Evolutionary conservation across 495 filamentous ascomycete genomes (phyloP), one percentile per base, ranked within the genome.

Genomic region (Podospora comata): DNA sequence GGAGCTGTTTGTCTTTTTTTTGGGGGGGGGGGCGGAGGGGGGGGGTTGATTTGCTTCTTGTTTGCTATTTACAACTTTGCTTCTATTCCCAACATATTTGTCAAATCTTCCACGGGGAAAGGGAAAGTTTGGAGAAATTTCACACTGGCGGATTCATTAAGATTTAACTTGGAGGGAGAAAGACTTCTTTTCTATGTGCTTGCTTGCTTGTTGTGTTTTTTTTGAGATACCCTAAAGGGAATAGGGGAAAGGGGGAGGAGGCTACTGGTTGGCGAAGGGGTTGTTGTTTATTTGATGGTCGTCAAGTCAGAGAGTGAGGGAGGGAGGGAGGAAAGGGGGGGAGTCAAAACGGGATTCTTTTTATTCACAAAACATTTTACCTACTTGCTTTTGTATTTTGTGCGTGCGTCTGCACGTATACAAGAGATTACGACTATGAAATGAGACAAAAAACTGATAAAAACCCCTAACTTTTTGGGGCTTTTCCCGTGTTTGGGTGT

Each of bases 121-220:
- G n/a, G 72, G 58, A 65, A 68, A 68, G 76, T 68, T 77, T 78
- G 77, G 67, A 34, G 72, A 19, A 62, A 68, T 72, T 72, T 20
- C 55, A 23, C 39, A 48, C 15, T 9, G 39, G 39, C 39, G 39
- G 39, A 48, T 48, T 6, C 4, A 6, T 39, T 48, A 48, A 48
- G 15, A 32, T 32, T 32, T 32, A 32, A 32, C 4, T 0, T 32
- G 30, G 30, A 16, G 39, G 39, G 39, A 48, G 13, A 48, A 48
- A 48, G 39, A 48, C 39, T 48, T 48, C 39, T 48, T 48, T 16
- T 48, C 2, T 48, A 32, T 48, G 34, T 39, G 34, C 3, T 39
- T 39, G 34, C 13, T 9, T 48, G 39, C 30, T 48, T 48, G 39
- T 48, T 13, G 39, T 11, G 39, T 58, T 58, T 58, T 20, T 19